Percentiles rank a stretch among this genome's conserved stretches.
phyloP scores from a whole-genome alignment of 1,284 basidiomycete genomes.

The Cryptococcus jaspeensis region DNA sequence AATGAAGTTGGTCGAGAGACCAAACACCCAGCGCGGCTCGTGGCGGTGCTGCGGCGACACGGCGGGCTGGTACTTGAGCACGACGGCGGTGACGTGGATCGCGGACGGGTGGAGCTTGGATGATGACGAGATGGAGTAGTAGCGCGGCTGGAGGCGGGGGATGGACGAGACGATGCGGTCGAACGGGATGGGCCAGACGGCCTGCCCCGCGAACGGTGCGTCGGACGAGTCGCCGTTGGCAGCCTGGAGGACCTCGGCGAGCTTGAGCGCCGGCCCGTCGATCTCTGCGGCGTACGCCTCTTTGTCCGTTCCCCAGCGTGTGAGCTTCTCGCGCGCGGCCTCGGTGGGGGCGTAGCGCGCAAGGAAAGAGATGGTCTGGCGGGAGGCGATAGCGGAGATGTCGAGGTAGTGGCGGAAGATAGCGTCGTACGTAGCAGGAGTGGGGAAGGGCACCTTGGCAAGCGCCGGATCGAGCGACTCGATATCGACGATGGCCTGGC shows the following conservation, averaged over 20 bases:
- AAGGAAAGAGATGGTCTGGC: slow-evolving; percentile 84
- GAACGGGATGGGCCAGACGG: slow-evolving; percentile 86
- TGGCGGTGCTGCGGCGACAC: slow-evolving; percentile 56
- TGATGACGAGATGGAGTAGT: slow-evolving; percentile 97
- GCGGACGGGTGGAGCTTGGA: slow-evolving; percentile 84
- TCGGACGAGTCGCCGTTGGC: slow-evolving; percentile 70
- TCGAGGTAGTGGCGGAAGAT: slow-evolving; percentile 97
- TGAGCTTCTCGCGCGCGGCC: slow-evolving; percentile 70
- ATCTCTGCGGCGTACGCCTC: slow-evolving; percentile 77
- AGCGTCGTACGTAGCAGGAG: slow-evolving; percentile 90
- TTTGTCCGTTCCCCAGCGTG: slow-evolving; percentile 80
- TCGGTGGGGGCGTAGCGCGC: slow-evolving; percentile 85
- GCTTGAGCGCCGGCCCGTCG: slow-evolving; percentile 76
- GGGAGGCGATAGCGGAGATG: slow-evolving; percentile 86
- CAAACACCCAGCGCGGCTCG: slow-evolving; percentile 63
- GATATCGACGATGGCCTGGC: slow-evolving; percentile 79
- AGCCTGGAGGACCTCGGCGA: slow-evolving; percentile 86
- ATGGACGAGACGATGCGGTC: slow-evolving; percentile 92
- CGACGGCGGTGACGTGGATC: slow-evolving; percentile 93
- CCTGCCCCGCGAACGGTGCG: slow-evolving; percentile 66
- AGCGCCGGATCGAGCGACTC: slow-evolving; percentile 95
- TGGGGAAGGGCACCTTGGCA: slow-evolving; percentile 98
- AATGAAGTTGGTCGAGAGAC: slow-evolving; percentile 87
- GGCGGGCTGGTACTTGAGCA: slow-evolving; percentile 81
- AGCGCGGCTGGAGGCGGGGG: slow-evolving; percentile 90